phyloP scores from a whole-genome alignment of 1,284 basidiomycete species.

The Apiotrichum laibachii region DNA sequence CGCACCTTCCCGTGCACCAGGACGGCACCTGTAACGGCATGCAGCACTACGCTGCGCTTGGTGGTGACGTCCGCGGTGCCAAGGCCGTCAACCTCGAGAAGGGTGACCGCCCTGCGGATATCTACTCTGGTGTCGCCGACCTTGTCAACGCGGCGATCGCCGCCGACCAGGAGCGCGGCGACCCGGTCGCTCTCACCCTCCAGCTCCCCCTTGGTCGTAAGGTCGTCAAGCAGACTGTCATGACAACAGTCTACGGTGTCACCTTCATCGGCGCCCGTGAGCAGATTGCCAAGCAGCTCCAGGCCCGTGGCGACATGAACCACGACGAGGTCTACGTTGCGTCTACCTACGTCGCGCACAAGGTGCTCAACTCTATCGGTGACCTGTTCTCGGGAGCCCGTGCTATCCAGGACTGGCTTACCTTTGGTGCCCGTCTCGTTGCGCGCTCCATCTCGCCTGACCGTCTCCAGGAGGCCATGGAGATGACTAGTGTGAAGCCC shows the following conservation, averaged over 20 bases:
- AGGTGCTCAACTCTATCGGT: constrained; percentile 80
- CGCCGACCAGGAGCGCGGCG: constrained; percentile 56
- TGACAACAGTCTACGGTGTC: constrained; percentile 98
- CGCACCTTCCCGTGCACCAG: constrained; percentile 88
- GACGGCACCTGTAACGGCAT: constrained; percentile 98
- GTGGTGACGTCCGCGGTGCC: constrained; percentile 86
- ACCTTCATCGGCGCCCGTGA: constrained; percentile 93
- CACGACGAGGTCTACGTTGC: constrained; percentile 69
- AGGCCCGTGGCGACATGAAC: constrained; percentile 70
- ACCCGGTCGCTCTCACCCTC: constrained; percentile 63
- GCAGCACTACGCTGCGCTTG: constrained; percentile 97
- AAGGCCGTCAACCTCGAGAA: constrained; percentile 87
- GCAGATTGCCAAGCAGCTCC: constrained; percentile 88
- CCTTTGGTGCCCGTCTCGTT: constrained; percentile 75
- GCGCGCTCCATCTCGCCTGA: constrained; percentile 80
- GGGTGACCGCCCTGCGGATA: constrained; percentile 86
- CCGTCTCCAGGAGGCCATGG: constrained; percentile 57
- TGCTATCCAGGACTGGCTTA: constrained; percentile 89
- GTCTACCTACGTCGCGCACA: constrained; percentile 79
- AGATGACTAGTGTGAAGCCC: not conserved
- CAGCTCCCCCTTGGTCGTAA: constrained; percentile 83
- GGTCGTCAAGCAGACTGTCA: constrained; percentile 98
- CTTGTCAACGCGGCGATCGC: constrained; percentile 56
- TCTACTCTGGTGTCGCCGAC: constrained; percentile 89
- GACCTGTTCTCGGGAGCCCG: constrained; percentile 90